A percentile compares a stretch with the other conserved stretches of the same genome.
These are phyloP conservation scores for Russula lepida DNA, from an alignment of 768 basidiomycete species.

Conservation along the genomic window DNA sequence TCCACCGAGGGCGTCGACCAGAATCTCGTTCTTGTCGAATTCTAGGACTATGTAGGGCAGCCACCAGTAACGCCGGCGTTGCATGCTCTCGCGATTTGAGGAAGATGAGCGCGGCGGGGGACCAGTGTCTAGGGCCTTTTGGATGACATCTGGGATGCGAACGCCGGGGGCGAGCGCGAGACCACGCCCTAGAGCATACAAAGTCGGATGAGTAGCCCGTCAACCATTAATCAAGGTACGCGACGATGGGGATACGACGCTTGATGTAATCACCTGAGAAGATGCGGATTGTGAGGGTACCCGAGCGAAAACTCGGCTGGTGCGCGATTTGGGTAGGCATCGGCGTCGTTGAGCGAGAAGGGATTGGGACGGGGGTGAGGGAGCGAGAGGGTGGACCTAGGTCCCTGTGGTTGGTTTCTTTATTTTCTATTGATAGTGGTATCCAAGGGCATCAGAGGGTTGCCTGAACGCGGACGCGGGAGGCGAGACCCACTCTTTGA, in stretches of 20 bases:
- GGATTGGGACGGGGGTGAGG: constrained; percentile 59
- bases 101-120: constrained; percentile 47
- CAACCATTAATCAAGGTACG: neutral
- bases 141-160: constrained; percentile 75
- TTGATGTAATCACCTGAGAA: constrained; percentile 61
- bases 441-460: neutral
- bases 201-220: neutral
- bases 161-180: constrained; percentile 72
- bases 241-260: neutral
- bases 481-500: constrained; percentile 28
- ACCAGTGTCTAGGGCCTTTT: constrained; percentile 63
- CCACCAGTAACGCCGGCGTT: constrained; percentile 91
- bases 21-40: constrained; percentile 95
- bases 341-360: constrained; percentile 70
- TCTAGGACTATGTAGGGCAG: constrained; percentile 96
- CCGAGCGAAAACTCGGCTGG: constrained; percentile 58
- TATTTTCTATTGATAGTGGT: constrained; percentile 40
- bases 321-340: constrained; percentile 32
- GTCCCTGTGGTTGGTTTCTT: constrained; percentile 50
- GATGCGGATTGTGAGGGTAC: constrained; percentile 92
- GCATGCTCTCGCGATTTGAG: constrained; percentile 76
- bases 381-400: constrained; percentile 68
- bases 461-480: neutral
- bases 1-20: constrained; percentile 95
- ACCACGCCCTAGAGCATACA: constrained; percentile 54